Evolutionary conservation across 148 eudicot species (phyloP), one percentile per base, ranked within the genome.

Genomic region (Beta vulgaris): DNA sequence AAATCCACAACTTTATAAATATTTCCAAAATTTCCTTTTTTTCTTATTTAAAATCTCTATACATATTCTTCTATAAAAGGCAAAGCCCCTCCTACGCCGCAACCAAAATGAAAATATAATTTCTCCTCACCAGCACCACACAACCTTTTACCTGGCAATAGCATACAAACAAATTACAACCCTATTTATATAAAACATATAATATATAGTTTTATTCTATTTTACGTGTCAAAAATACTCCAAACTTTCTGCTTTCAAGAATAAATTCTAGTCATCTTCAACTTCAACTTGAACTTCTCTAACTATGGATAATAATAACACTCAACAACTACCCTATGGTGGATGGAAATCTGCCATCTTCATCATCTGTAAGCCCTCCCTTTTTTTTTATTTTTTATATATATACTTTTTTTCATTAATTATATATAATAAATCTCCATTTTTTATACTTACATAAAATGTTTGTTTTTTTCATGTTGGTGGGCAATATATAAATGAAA

Each of bases 271-370:
- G 4, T 48, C 53, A 48, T 48, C 53, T 48, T 48, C 16, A 29
- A 14, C 53, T 31, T 62, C 21, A 32, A 35, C 44, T 64, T 64
- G 3, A 16, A 16, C 16, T 12, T 64, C 18, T 37, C 12, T 11
- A 16, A 16, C 34, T 29, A 23, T 15, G 40, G 60, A 63, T 48
- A 10, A 60, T 36, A 18, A 62, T 28, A 61, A 72, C 18, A 71
- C 51, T 28, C 40, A 9, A 8, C 31, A 23, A 78, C n/a, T n/a
- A n/a, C n/a, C n/a, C n/a, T n/a, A 44, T 53, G 87, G 85, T 13
- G 87, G 89, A 19, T 86, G 89, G 89, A 82, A 36, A 65, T 78
- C 89, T 16, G 89, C 89, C 82, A 82, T 86, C 68, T 86, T 86
- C 75, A 86, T 86, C 73, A 86, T 86, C 66, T 85, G 89, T 86